Conservation (phyloP, 768 basidiomycete species). For the Trametes cubensis region DNA sequence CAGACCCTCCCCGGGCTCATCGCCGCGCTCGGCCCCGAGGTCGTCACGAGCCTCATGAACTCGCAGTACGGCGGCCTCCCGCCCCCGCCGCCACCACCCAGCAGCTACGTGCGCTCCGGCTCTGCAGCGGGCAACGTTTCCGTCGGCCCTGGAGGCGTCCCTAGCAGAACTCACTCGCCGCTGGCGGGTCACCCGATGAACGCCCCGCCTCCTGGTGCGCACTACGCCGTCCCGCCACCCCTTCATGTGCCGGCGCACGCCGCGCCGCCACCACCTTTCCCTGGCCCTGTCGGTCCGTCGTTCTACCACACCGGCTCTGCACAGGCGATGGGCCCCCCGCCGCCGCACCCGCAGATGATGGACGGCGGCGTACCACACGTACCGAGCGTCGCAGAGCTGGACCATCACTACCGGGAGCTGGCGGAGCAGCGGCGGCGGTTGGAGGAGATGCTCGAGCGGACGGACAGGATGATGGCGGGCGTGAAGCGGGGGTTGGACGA, state of each 20-base stretch:
- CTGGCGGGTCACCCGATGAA: slow-evolving; percentile 49
- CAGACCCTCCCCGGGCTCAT: slow-evolving; percentile 68
- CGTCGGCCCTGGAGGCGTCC: slow-evolving; percentile 43
- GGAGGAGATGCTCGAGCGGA: slow-evolving; percentile 76
- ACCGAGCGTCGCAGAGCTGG: slow-evolving; percentile 62
- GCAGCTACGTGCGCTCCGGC: slow-evolving; percentile 65
- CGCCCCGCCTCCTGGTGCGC: slow-evolving; percentile 34
- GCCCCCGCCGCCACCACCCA: slow-evolving; percentile 36
- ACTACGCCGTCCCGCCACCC: slow-evolving; percentile 41
- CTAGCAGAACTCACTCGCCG: slow-evolving; percentile 75
- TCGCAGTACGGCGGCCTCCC: slow-evolving; percentile 18
- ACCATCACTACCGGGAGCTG: slow-evolving; percentile 70
- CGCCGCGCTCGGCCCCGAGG: slow-evolving; percentile 38
- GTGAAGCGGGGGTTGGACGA: slow-evolving; percentile 79
- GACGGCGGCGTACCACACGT: slow-evolving; percentile 29
- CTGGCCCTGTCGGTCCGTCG: slow-evolving; percentile 22
- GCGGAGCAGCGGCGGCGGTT: slow-evolving; percentile 61
- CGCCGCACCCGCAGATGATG: slow-evolving; percentile 1
- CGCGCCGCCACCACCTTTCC: slow-evolving; percentile 22
- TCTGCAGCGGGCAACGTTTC: slow-evolving; percentile 33
- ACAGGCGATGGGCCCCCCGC: slow-evolving; percentile 10
- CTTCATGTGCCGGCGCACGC: slow-evolving; percentile 30
- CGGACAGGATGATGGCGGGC: slow-evolving; percentile 71
- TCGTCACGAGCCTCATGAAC: slow-evolving; percentile 25
- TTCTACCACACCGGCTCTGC: slow-evolving; percentile 28